A percentile compares a stretch with the other conserved stretches of the same genome.
Evolutionary conservation across 768 basidiomycete species (phyloP).

Genomic region (Clitopilus hobsonii): DNA sequence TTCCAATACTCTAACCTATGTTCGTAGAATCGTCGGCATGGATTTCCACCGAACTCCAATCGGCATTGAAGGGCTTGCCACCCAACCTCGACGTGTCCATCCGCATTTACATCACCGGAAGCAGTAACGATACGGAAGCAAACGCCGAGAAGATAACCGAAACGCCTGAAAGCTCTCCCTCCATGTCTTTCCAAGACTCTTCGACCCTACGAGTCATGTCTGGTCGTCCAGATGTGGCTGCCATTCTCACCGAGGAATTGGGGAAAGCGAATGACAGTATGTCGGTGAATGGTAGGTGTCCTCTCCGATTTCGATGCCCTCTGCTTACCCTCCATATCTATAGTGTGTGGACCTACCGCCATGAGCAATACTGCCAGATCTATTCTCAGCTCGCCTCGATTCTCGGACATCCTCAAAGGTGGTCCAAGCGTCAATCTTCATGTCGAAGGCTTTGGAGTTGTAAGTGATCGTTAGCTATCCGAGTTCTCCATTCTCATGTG

Average conservation of each 20-base stretch:
- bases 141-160: no score
- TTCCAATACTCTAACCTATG: neutral
- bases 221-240: conserved; percentile 39
- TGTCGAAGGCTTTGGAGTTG: conserved; percentile 37
- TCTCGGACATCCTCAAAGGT: conserved; percentile 33
- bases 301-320: neutral
- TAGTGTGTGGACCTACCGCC: conserved; percentile 47
- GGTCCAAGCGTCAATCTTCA: conserved; percentile 42
- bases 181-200: neutral
- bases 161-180: no score
- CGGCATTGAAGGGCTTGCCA: conserved; percentile 5
- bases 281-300: conserved; percentile 41
- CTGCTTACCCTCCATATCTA: neutral
- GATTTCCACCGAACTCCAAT: conserved; percentile 21
- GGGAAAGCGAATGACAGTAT: conserved; percentile 28
- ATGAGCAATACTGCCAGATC: conserved; percentile 32
- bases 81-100: conserved; percentile 9
- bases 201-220: conserved; percentile 19
- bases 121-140: conserved; percentile 6
- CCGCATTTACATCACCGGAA: conserved; percentile 14
- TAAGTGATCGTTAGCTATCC: no score
- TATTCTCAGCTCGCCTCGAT: conserved; percentile 33
- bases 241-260: conserved; percentile 33
- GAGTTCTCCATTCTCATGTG: neutral
- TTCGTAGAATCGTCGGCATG: conserved; percentile 21